A percentile compares a stretch with the other conserved stretches of the same genome.
phyloP scores from a whole-genome alignment of 441 rosid genomes.

The Arabidopsis hybrid region DNA sequence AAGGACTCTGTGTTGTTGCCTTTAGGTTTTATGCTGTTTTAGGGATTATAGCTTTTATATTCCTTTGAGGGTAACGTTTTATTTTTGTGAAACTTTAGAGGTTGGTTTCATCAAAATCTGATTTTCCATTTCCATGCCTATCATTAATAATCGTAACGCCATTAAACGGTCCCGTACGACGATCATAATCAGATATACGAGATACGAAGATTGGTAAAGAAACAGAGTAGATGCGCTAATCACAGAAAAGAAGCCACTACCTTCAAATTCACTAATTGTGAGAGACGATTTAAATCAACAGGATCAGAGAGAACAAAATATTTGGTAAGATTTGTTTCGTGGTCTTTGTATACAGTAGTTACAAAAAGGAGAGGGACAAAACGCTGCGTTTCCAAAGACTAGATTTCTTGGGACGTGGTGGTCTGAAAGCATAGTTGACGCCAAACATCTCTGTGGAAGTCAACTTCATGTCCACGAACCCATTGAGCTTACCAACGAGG shows the following conservation, averaged over 20 bases:
- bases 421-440: constrained; percentile 66
- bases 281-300: constrained; percentile 17
- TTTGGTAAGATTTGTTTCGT: neutral
- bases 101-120: neutral
- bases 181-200: constrained; percentile 6
- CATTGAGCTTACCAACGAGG: constrained; percentile 72
- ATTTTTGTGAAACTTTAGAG: no score
- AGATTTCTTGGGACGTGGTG: constrained; percentile 50
- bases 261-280: constrained; percentile 21
- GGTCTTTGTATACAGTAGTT: constrained; percentile 11
- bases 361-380: constrained; percentile 55
- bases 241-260: neutral
- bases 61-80: no score
- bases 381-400: constrained; percentile 60
- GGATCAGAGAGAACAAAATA: neutral
- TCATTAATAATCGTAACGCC: neutral
- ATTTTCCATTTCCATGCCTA: neutral
- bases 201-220: constrained; percentile 2
- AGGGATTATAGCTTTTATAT: no score
- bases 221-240: neutral
- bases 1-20: no score
- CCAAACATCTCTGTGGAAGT: constrained; percentile 80
- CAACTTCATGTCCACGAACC: constrained; percentile 64
- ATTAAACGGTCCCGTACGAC: neutral
- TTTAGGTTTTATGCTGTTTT: no score